These are phyloP conservation scores for Primulina tabacum DNA, from an alignment of 257 asterid genomes.

Conservation along the genomic window DNA sequence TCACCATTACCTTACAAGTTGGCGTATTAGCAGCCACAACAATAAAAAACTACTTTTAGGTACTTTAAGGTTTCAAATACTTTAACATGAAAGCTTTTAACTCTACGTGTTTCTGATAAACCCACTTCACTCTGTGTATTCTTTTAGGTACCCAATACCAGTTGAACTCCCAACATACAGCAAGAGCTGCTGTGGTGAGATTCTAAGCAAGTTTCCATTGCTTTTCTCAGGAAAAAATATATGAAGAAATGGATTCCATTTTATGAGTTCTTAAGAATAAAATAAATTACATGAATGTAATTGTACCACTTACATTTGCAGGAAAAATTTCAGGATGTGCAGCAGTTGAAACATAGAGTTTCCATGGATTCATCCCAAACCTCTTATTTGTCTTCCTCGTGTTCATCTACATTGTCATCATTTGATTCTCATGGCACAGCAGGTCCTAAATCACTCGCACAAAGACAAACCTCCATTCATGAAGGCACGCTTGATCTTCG, in stretches of 20 bases:
- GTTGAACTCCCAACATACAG: conserved; percentile 3
- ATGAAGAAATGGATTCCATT: neutral
- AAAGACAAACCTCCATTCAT: conserved; percentile 27
- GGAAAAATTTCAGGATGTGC: conserved; percentile 25
- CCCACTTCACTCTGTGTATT: neutral
- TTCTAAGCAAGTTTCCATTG: neutral
- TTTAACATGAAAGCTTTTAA: neutral
- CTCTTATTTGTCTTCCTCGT: conserved; percentile 55
- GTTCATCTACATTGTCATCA: conserved; percentile 63
- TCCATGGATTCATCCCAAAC: conserved; percentile 41
- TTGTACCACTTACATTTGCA: conserved; percentile 27
- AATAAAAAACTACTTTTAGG: conserved; percentile 46
- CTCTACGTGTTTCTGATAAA: neutral
- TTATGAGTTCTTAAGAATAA: neutral
- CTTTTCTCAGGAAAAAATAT: neutral
- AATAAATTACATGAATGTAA: neutral
- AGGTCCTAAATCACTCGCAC: conserved; percentile 38
- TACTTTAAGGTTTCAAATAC: conserved; percentile 6
- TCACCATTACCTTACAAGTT: conserved; percentile 39
- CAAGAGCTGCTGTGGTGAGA: neutral
- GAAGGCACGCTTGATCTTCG: conserved; percentile 53
- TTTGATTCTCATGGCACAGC: conserved; percentile 42
- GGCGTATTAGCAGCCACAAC: conserved; percentile 30
- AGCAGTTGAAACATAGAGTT: conserved; percentile 21
- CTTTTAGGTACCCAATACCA: neutral